Evolutionary conservation across 129 eudicot species (phyloP).

Genomic region (Helichrysum umbraculigerum): DNA sequence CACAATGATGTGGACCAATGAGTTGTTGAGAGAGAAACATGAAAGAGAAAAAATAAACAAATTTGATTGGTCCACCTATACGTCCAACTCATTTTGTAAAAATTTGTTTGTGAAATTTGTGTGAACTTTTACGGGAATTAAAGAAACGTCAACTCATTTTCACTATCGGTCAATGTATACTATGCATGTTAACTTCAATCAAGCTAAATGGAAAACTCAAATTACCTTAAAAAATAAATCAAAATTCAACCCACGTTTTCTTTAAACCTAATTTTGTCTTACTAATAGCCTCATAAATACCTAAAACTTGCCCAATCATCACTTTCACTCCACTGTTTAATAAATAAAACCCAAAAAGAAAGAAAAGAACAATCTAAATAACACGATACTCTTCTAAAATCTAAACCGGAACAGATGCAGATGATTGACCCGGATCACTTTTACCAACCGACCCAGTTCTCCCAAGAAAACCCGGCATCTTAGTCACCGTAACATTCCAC

Average conservation of each 20-base stretch:
- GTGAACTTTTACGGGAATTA: too few relatives aligned
- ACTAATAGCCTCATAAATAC: neutral
- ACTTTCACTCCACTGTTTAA: too few relatives aligned
- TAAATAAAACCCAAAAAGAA: neutral
- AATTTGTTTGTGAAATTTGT: too few relatives aligned
- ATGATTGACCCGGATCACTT: constrained; percentile 24
- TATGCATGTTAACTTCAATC: too few relatives aligned
- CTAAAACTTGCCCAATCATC: constrained; percentile 13
- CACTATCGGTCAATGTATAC: too few relatives aligned
- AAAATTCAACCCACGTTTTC: neutral
- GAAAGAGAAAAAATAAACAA: too few relatives aligned
- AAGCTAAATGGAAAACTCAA: neutral
- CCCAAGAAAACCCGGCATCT: constrained; percentile 4
- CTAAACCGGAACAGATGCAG: constrained; percentile 19
- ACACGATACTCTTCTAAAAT: neutral
- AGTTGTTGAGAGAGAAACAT: too few relatives aligned
- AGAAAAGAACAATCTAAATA: neutral
- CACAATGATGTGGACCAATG: too few relatives aligned
- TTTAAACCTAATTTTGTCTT: neutral
- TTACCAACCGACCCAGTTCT: constrained; percentile 21
- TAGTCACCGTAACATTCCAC: neutral
- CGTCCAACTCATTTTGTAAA: too few relatives aligned
- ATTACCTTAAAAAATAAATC: neutral
- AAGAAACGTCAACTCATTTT: too few relatives aligned
- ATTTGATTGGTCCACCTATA: too few relatives aligned